Evolutionary conservation across 192 early-diverging fungal species (phyloP), one percentile per base, ranked within the genome.

Genomic region (Coemansia sp.): DNA sequence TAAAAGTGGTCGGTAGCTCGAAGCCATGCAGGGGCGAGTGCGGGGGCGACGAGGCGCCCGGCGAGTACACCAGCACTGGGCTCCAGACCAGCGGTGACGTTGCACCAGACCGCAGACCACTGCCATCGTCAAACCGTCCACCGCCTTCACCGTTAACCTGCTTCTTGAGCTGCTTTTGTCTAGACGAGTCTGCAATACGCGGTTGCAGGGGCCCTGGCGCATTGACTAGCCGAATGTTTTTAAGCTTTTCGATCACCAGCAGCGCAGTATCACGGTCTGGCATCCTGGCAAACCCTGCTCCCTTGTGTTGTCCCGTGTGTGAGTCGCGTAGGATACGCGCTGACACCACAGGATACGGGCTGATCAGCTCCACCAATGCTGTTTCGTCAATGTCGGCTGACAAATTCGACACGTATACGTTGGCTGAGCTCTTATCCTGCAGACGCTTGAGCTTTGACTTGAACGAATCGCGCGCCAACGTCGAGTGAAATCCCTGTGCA

Each of bases 401-500:
- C 53, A 95, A 53, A 58, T 95, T 95, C 32, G 91, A 91, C 15
- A 95, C 74, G 59, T 95, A 95, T 34, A 95, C 83, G 58, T 95
- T 91, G 67, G 87, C 87, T 17, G 90, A 90, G 22, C 60, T 85
- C 35, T 83, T 81, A 56, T 87, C 91, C 74, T 88, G 90, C 59
- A 92, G 82, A 67, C 81, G 84, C 46, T 86, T 85, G 33, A 91
- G 79, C 36, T 83, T 78, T 27, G 86, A 79, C 62, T 85, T 88
- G 61, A 91, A 87, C 35, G 88, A 88, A 61, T 90, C 88, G 63
- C 81, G 84, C 1, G 93, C 93, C 85, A 92, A 80, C 2, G 87
- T 87, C n/a, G 85, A 87, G 56, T 88, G 85, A 36, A 85, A 81
- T 6, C 90, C 91, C 61, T 81, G 58, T 5, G 68, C 68, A 22